Evolutionary conservation across 495 filamentous ascomycete genomes (phyloP).

Genomic region (Penicillium cinerascens): DNA sequence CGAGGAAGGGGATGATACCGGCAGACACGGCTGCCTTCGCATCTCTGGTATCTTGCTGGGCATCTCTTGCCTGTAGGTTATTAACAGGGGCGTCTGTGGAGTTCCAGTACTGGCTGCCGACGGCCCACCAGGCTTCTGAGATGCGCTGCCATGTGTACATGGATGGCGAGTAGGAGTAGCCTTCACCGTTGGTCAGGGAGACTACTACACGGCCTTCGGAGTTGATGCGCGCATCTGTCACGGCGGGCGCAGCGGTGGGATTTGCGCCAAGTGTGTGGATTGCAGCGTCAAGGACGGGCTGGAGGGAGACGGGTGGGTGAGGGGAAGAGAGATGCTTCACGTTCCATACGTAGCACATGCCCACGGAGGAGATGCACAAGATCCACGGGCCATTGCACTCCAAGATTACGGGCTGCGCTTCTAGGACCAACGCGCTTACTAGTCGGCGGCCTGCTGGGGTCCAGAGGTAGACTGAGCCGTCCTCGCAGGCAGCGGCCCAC

Average conservation of each 20-base stretch:
- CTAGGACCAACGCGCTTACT: slow-evolving; percentile 77
- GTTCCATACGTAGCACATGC: slow-evolving; percentile 93
- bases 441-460: slow-evolving; percentile 88
- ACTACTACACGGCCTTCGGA: slow-evolving; percentile 78
- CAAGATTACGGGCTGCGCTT: slow-evolving; percentile 89
- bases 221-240: slow-evolving; percentile 89
- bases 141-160: slow-evolving; percentile 94
- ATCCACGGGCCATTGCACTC: slow-evolving; percentile 88
- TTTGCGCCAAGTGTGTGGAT: slow-evolving; percentile 64
- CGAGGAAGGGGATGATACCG: slow-evolving; percentile 87
- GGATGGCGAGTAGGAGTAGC: slow-evolving; percentile 75
- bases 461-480: slow-evolving; percentile 90
- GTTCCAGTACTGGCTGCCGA: slow-evolving; percentile 98
- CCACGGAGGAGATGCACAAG: slow-evolving; percentile 81
- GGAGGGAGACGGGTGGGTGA: slow-evolving; percentile 87
- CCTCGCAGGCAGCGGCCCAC: slow-evolving; percentile 91
- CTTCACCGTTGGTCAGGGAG: slow-evolving; percentile 87
- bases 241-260: slow-evolving; percentile 67
- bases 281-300: slow-evolving; percentile 85
- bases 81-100: slow-evolving; percentile 81
- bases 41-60: slow-evolving; percentile 45
- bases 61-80: slow-evolving; percentile 67
- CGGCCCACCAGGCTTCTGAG: slow-evolving; percentile 96
- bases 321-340: slow-evolving; percentile 77
- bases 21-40: slow-evolving; percentile 67